phyloP scores from a whole-genome alignment of 176 grass and related monocot genomes.

The Triticum turgidum region DNA sequence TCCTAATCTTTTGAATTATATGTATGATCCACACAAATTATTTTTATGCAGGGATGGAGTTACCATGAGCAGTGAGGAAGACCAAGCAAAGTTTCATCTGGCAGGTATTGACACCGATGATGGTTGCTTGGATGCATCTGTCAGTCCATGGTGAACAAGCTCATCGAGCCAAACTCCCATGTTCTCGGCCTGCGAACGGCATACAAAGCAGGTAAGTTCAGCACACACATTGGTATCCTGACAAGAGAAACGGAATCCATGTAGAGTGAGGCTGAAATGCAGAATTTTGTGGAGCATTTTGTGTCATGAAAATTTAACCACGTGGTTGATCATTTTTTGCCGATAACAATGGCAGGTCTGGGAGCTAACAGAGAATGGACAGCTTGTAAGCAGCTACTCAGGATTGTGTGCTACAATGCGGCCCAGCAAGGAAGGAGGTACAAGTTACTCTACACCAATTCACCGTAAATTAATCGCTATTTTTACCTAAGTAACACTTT shows the following conservation, averaged over 20 bases:
- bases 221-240: not conserved
- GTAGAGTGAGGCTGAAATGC: not conserved
- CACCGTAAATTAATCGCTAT: not conserved
- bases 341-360: conserved; percentile 59
- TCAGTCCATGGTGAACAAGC: conserved; percentile 24
- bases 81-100: conserved; percentile 53
- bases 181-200: conserved; percentile 56
- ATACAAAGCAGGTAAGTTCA: conserved; percentile 63
- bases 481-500: conserved; percentile 8
- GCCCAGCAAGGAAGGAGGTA: conserved; percentile 35
- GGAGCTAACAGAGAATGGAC: conserved; percentile 79
- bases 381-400: conserved; percentile 83
- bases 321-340: not conserved
- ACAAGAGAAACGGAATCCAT: not conserved
- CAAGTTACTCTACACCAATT: not conserved
- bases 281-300: not conserved
- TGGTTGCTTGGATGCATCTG: conserved; percentile 70
- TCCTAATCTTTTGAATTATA: not conserved
- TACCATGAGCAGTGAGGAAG: conserved; percentile 29
- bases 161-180: conserved; percentile 26
- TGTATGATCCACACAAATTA: conserved; percentile 9
- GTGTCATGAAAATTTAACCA: too few relatives aligned
- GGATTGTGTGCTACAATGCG: conserved; percentile 61
- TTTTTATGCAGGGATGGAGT: conserved; percentile 35
- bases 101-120: not conserved